Evolutionary conservation across 164 flowering plant genomes (phyloP).

Genomic region (Echeveria elegans): DNA sequence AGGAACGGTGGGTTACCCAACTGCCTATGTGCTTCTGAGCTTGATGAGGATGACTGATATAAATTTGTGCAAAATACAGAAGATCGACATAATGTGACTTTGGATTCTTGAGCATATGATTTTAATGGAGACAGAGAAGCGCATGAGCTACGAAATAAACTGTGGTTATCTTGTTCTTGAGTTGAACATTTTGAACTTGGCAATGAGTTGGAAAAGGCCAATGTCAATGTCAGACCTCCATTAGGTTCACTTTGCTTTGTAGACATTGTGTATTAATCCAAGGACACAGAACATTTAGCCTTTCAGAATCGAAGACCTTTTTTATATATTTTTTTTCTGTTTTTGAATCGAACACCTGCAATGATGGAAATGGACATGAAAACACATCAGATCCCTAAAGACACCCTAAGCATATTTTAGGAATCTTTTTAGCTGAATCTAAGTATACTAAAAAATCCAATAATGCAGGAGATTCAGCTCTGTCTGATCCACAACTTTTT

Average conservation of each 20-base stretch:
- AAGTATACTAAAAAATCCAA: not conserved
- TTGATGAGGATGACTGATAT: slow-evolving; percentile 45
- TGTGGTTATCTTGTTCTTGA: slow-evolving; percentile 19
- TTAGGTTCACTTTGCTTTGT: slow-evolving; percentile 21
- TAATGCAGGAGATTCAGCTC: not conserved
- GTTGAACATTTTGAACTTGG: slow-evolving; percentile 18
- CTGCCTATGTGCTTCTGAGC: slow-evolving; percentile 32
- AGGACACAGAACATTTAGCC: not conserved
- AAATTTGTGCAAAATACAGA: slow-evolving; percentile 56
- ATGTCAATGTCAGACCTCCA: slow-evolving; percentile 20
- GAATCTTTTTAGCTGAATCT: not conserved
- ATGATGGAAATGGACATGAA: no score
- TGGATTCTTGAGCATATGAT: slow-evolving; percentile 19
- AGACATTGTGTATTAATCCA: slow-evolving; percentile 14
- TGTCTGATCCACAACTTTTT: not conserved
- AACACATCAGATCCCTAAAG: not conserved
- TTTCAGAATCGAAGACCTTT: no score
- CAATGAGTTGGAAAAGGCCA: slow-evolving; percentile 18
- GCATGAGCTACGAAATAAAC: slow-evolving; percentile 13
- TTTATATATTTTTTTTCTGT: no score
- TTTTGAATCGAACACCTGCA: no score
- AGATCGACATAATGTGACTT: slow-evolving; percentile 31
- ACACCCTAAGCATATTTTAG: not conserved
- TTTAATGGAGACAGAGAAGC: slow-evolving; percentile 11
- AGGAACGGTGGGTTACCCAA: slow-evolving; percentile 59